phyloP scores from a whole-genome alignment of 148 eudicot species.

The Dysphania ambrosioides region DNA sequence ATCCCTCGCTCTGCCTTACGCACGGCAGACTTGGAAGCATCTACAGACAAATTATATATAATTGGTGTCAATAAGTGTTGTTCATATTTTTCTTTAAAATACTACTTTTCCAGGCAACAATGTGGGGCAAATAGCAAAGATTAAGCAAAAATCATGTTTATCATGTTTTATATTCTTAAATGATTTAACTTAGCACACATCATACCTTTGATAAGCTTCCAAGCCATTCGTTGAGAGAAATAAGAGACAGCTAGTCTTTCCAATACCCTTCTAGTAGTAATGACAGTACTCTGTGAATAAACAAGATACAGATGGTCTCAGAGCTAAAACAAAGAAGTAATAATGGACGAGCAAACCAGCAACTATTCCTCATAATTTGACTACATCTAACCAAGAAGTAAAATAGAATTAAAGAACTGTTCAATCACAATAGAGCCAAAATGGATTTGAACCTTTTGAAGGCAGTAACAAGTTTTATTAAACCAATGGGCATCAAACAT shows the following conservation, averaged over 20 bases:
- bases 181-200: neutral
- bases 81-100: neutral
- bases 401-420: too few species aligned
- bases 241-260: slow-evolving; percentile 78
- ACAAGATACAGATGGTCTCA: neutral
- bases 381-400: too few species aligned
- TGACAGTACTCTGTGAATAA: slow-evolving; percentile 59
- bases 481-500: neutral
- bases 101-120: neutral
- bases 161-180: neutral
- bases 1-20: slow-evolving; percentile 80
- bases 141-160: neutral
- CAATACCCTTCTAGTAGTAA: slow-evolving; percentile 82
- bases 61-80: neutral
- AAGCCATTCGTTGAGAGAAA: slow-evolving; percentile 79
- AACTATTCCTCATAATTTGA: neutral
- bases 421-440: too few species aligned
- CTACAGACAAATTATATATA: slow-evolving; percentile 33
- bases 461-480: neutral
- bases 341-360: neutral
- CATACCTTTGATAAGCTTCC: slow-evolving; percentile 96
- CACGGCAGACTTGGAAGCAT: slow-evolving; percentile 79
- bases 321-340: neutral
- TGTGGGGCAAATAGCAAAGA: neutral
- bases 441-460: too few species aligned